These are phyloP conservation scores for Blastocladiella emersonii DNA, from an alignment of 371 early-diverging fungal genomes.

Conservation along the genomic window DNA sequence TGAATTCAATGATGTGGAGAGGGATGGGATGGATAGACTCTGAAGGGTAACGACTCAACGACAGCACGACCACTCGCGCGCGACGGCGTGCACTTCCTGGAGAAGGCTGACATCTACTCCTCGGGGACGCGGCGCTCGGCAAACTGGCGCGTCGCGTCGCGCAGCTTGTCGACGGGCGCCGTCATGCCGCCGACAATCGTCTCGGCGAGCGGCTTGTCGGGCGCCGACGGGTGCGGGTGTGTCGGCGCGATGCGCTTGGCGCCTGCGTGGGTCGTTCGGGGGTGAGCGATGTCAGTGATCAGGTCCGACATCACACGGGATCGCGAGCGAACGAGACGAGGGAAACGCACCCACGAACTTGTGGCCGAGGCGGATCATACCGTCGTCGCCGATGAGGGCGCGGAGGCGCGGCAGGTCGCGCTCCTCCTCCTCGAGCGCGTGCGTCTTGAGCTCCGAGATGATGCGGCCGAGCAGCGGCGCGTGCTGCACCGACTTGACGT, in stretches of 20 bases:
- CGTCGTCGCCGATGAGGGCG: conserved; percentile 1
- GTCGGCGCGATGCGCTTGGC: not conserved
- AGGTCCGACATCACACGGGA: not conserved
- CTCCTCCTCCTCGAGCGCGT: conserved; percentile 1
- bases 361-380: not conserved
- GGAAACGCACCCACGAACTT: too few species aligned
- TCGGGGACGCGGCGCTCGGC: not conserved
- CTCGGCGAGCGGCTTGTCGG: not conserved
- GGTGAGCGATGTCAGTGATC: not conserved
- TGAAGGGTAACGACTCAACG: too few species aligned
- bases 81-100: too few species aligned
- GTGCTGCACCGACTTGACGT: not conserved
- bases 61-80: too few species aligned
- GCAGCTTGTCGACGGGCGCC: conserved; percentile 3
- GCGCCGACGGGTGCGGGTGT: not conserved
- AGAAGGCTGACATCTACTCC: too few species aligned
- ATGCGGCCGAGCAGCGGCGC: not conserved
- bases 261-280: not conserved
- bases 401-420: not conserved
- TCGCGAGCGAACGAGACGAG: too few species aligned
- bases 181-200: not conserved
- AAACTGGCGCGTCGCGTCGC: not conserved
- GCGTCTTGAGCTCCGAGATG: not conserved
- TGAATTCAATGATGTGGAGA: too few species aligned
- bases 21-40: too few species aligned